Conservation (phyloP, 192 early-diverging fungal genomes). For the Coemansia sp. region DNA sequence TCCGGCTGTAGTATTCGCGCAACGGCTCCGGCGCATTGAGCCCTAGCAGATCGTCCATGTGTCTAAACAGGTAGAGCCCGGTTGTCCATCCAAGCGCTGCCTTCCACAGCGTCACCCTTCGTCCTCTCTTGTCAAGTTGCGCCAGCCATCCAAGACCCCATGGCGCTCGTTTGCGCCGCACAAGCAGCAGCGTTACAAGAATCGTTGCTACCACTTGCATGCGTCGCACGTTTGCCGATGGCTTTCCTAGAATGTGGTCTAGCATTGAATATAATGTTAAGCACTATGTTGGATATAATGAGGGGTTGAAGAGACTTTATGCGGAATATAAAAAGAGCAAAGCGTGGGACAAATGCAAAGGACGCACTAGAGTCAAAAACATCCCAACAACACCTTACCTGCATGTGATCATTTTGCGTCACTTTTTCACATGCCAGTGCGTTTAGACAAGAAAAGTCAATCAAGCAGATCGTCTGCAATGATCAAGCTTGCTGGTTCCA, state of each 20-base stretch:
- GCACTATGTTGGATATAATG: no score
- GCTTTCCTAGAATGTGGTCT: conserved; percentile 88
- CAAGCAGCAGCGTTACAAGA: conserved; percentile 11
- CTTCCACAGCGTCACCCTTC: conserved; percentile 69
- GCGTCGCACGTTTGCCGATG: conserved; percentile 84
- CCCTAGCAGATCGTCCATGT: conserved; percentile 72
- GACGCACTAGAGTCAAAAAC: background rate
- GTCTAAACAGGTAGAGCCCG: conserved; percentile 63
- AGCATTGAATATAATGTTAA: conserved; percentile 61
- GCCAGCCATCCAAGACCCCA: conserved; percentile 40
- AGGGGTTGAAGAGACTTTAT: no score
- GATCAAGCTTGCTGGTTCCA: conserved; percentile 31
- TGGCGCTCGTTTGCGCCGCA: conserved; percentile 22
- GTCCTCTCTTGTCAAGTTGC: background rate
- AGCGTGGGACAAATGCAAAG: background rate
- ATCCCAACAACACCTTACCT: background rate
- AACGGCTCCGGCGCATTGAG: conserved; percentile 78
- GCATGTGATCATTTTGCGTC: background rate
- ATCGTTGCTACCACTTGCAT: conserved; percentile 57
- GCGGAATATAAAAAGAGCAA: no score
- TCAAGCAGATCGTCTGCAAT: background rate
- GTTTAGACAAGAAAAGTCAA: background rate
- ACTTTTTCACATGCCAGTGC: background rate
- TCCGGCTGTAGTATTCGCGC: conserved; percentile 82
- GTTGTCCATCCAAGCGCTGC: conserved; percentile 66